These are phyloP conservation scores for Solanum sejunctum DNA, from an alignment of 257 asterid species.

Conservation along the genomic window DNA sequence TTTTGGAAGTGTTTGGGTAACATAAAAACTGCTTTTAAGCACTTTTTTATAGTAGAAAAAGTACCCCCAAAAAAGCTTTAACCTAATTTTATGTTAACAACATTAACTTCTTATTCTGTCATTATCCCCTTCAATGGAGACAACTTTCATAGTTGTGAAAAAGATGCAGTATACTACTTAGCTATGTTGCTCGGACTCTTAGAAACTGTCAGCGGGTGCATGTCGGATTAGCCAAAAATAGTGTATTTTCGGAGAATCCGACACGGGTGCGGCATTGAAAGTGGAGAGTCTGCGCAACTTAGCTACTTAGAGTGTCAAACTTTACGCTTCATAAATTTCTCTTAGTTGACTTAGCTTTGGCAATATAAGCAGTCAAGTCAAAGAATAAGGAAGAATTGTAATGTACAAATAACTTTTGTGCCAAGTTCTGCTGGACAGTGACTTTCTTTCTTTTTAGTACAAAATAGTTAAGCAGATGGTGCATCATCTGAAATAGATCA, in stretches of 20 bases:
- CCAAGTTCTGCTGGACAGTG: not conserved
- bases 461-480: not conserved
- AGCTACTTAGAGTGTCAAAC: not conserved
- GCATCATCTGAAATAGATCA: not conserved
- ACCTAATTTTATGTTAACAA: not conserved
- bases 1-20: too few species aligned
- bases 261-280: too few species aligned
- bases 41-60: too few species aligned
- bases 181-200: too few species aligned
- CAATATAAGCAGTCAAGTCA: not conserved
- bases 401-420: not conserved
- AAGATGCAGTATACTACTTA: not conserved
- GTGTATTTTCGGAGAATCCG: too few species aligned
- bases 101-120: not conserved
- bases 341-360: not conserved
- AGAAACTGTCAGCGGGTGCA: too few species aligned
- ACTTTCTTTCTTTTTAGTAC: not conserved
- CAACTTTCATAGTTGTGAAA: not conserved
- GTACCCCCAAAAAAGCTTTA: not conserved
- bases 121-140: not conserved
- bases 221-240: too few species aligned
- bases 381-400: not conserved
- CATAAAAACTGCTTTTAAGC: too few species aligned
- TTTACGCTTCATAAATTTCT: not conserved
- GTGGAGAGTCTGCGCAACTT: too few species aligned